These are phyloP conservation scores for Scheffersomyces segobiensis DNA, from an alignment of 1,139 yeast species.

Conservation along the genomic window DNA sequence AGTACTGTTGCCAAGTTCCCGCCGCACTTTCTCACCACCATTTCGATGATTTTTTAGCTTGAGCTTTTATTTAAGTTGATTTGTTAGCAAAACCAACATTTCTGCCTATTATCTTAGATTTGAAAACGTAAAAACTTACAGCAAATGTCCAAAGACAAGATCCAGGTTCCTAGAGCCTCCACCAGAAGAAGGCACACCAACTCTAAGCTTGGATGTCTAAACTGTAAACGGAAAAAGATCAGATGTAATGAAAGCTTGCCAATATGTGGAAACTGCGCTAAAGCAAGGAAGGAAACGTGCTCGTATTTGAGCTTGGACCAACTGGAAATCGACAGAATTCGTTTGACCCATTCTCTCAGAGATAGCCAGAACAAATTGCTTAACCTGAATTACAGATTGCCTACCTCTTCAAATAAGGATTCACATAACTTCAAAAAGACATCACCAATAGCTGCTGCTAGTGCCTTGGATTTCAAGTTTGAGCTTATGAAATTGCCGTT, in stretches of 20 bases:
- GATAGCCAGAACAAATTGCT: conserved; percentile 30
- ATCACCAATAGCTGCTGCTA: background rate
- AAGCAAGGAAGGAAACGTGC: conserved; percentile 31
- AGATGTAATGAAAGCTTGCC: conserved; percentile 51
- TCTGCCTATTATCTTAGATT: background rate
- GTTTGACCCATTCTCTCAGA: conserved; percentile 29
- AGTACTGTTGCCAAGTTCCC: background rate
- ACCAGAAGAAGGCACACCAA: conserved; percentile 42
- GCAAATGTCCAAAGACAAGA: conserved; percentile 1
- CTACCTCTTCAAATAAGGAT: conserved; percentile 19
- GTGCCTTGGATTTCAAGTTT: conserved; percentile 21
- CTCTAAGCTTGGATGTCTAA: conserved; percentile 44
- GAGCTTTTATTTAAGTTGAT: background rate
- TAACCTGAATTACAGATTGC: conserved; percentile 28
- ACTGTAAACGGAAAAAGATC: conserved; percentile 46
- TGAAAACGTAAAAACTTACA: background rate
- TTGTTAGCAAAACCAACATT: background rate
- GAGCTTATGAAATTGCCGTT: conserved; percentile 25
- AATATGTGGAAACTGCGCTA: conserved; percentile 39
- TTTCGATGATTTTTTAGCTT: background rate
- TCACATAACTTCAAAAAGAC: background rate
- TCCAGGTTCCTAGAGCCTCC: conserved; percentile 1
- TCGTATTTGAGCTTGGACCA: conserved; percentile 29
- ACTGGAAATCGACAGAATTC: conserved; percentile 27
- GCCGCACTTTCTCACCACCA: background rate